Base-by-base conservation (phyloP, 2,329 filamentous ascomycete genomes). In the Cercospora berteroae region DNA sequence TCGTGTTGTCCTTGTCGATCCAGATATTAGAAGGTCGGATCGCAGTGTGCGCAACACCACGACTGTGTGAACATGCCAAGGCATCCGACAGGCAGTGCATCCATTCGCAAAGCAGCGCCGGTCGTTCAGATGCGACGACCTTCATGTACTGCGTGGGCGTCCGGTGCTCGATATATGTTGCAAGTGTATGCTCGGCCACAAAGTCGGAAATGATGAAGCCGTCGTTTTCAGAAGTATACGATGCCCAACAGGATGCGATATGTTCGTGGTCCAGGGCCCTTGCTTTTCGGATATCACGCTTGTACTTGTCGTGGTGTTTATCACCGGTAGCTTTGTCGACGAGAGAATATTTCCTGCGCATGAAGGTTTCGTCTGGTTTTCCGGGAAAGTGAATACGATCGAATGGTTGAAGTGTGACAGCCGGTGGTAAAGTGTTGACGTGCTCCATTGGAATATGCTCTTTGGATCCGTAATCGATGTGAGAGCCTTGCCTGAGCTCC, bases 1-100 rank as follows among this genome's bases (percentile, higher is more conserved):
- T 86, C 67, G 86, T 83, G 71, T 91, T 89, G 68, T 86, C 83
- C 67, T 83, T 81, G 72, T 89, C 87, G 72, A 93, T 86, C 73
- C 90, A 83, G 25, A 93, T 84, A 9, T 89, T 90, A 0, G 89
- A 89, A 1, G 90, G 90, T 68, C 87, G 87, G 75, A 94, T 91
- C 59, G 87, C 88, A 23, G 86, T 85, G 72, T 93, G 90, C 2
- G 86, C 85, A 25, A 87, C 83, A 1, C 88, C 87, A 58, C 84
- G 84, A 69, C 83, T 84, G 75, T 93, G 90, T 2, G 93, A 79
- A 69, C 86, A 90, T 63, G 88, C 86, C 16, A 93, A 75, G 1
- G 89, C 88, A 75, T 92, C 89, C 48, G 85, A 83, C 4, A 93
- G 83, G 75, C 90, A 93, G 74, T 90, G 87, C 73, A 93, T 86